Base-by-base conservation (phyloP, 495 filamentous ascomycete genomes). In the Choiromyces venosus region DNA sequence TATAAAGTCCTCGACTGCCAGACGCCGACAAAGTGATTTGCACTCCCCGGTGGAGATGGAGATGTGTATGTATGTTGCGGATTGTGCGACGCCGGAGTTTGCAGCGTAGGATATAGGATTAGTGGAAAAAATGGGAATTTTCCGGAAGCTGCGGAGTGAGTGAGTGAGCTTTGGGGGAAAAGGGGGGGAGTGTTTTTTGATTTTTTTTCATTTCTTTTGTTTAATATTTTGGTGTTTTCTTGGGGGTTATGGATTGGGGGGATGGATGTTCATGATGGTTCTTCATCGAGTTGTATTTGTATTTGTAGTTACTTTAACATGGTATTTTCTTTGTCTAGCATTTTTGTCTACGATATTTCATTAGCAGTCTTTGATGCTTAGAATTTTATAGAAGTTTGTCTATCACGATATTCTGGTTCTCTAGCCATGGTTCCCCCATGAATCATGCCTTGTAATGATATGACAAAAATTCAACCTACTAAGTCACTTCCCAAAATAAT, bases 51-150 rank as follows among this genome's bases (percentile, higher is more conserved):
- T 12, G 73, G 71, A 21, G 46, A 56, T 6, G 73, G 33, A n/a
- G 39, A 65, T 35, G 75, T 46, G 6, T 65, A 69, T 12, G 71
- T 68, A 69, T 12, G 71, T 68, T 46, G 73, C 75, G 4, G 73
- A 61, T 0, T 76, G 74, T 33, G 71, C 65, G 14, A 76, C 73
- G 5, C 40, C 68, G 29, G 68, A 71, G 36, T 73, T 75, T 67
- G 68, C 68, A 21, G 75, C 75, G 2, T 76, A 65, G 18, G 68
- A 66, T 25, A 76, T 76, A 72, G 75, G 75, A 9, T 52, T 9
- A 25, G 44, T 52, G 44, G 44, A 21, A 52, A 9, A 21, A 52
- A 52, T 52, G 0, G 19, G 44, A 4, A 21, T 19, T 44, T 44
- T 21, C 42, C 18, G 42, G 4, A 16, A 4, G 44, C 44, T 52